Percentiles rank a stretch among this genome's conserved stretches.
These are phyloP conservation scores for Schizosaccharomyces japonicus DNA, from an alignment of 805 yeast genomes.

Conservation along the genomic window DNA sequence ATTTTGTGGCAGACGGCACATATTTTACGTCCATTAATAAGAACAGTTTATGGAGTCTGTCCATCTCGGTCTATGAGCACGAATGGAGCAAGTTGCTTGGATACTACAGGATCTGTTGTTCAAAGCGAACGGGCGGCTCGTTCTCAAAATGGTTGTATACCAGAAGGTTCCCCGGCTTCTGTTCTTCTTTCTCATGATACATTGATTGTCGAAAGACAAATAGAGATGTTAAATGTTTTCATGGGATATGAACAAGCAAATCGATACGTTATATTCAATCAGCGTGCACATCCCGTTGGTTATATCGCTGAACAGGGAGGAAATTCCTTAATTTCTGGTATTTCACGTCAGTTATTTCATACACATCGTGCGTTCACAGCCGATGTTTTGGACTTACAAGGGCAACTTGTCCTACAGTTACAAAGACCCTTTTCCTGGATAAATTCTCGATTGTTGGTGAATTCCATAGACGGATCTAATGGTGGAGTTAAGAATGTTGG, in stretches of 20 bases:
- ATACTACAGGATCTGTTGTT: not conserved
- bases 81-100: not conserved
- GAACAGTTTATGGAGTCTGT: too few species aligned
- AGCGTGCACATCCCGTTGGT: slow-evolving; percentile 49
- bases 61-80: too few species aligned
- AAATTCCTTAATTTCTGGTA: slow-evolving; percentile 38
- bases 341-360: slow-evolving; percentile 41
- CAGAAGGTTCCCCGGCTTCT: slow-evolving; percentile 26
- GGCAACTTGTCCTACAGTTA: slow-evolving; percentile 21
- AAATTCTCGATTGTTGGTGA: slow-evolving; percentile 60
- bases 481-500: slow-evolving; percentile 36
- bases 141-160: not conserved
- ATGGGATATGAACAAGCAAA: slow-evolving; percentile 86
- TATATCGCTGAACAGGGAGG: slow-evolving; percentile 35
- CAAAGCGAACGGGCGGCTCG: not conserved
- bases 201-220: slow-evolving; percentile 61
- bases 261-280: slow-evolving; percentile 22
- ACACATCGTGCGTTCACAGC: slow-evolving; percentile 53
- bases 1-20: too few species aligned
- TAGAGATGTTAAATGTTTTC: slow-evolving; percentile 69
- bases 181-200: slow-evolving; percentile 55
- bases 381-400: slow-evolving; percentile 16
- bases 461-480: slow-evolving; percentile 27
- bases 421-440: slow-evolving; percentile 68
- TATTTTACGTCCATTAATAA: too few species aligned